Evolutionary conservation across 2,329 filamentous ascomycete species (phyloP).

Genomic region (Epichloe brachyelytri): DNA sequence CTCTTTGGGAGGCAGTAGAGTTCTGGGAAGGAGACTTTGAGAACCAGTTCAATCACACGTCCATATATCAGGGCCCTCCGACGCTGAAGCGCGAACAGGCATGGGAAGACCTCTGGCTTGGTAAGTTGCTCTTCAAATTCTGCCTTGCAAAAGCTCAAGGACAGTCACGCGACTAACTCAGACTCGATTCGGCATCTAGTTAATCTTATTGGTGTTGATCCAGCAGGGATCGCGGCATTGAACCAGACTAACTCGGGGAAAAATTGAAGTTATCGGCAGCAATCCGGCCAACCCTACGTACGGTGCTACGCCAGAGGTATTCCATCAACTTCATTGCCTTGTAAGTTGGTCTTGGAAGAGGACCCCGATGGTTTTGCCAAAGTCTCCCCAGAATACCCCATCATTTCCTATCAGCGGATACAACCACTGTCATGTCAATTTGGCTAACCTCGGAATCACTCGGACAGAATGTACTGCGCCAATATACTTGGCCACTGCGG

Average conservation of each 20-base stretch:
- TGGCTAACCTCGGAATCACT: not conserved
- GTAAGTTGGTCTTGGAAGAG: not conserved
- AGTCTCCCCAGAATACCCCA: no score
- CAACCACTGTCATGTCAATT: no score
- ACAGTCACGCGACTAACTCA: not conserved
- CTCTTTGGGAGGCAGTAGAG: slow-evolving; percentile 2
- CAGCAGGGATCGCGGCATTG: not conserved
- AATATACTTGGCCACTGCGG: slow-evolving; percentile 1
- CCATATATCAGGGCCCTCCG: not conserved
- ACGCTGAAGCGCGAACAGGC: not conserved
- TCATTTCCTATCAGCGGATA: no score
- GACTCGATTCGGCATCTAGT: not conserved
- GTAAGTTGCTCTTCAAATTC: not conserved
- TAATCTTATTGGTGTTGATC: not conserved
- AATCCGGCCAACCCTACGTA: not conserved
- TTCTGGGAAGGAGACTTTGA: slow-evolving; percentile 3
- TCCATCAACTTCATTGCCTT: slow-evolving; percentile 1
- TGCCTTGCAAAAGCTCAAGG: not conserved
- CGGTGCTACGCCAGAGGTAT: not conserved
- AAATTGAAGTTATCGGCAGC: not conserved
- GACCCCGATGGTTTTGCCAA: no score
- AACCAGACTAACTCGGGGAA: not conserved
- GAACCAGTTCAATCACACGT: slow-evolving; percentile 1
- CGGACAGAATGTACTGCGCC: slow-evolving; percentile 1
- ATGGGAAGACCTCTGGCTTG: not conserved